Percentiles rank a stretch among this genome's conserved stretches.
Evolutionary conservation across 2,329 filamentous ascomycete genomes (phyloP).

Genomic region (Verticillium albo-atrum): DNA sequence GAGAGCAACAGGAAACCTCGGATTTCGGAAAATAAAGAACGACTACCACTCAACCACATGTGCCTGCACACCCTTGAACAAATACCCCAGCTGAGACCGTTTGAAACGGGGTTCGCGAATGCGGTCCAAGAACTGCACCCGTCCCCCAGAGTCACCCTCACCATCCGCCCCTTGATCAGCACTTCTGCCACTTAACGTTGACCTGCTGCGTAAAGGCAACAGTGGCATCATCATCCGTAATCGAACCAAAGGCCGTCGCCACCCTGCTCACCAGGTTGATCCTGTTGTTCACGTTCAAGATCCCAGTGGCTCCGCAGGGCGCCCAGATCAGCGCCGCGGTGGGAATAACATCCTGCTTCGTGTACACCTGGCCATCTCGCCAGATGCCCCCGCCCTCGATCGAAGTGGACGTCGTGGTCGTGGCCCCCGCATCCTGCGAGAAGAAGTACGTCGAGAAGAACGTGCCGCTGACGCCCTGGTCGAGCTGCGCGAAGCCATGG

Average conservation of each 20-base stretch:
- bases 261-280: conserved; percentile 28
- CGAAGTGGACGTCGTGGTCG: conserved; percentile 37
- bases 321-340: conserved; percentile 40
- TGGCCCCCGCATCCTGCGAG: conserved; percentile 37
- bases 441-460: conserved; percentile 45
- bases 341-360: conserved; percentile 38
- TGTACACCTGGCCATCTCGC: conserved; percentile 39
- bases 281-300: conserved; percentile 37
- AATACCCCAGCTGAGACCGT: too few species aligned
- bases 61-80: too few species aligned
- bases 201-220: conserved; percentile 33
- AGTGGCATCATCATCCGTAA: conserved; percentile 33
- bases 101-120: too few species aligned
- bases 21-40: neutral
- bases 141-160: too few species aligned
- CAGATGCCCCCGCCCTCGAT: conserved; percentile 37
- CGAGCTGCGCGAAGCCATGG: conserved; percentile 43
- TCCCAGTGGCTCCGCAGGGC: conserved; percentile 38
- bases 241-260: conserved; percentile 24
- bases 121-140: neutral
- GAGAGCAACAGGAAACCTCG: neutral
- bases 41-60: neutral
- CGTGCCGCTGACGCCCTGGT: conserved; percentile 35
- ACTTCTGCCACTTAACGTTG: conserved; percentile 26
- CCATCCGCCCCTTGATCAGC: too few species aligned